Evolutionary conservation across 345 rosid species (phyloP).

Genomic region (Populus pruinosa): DNA sequence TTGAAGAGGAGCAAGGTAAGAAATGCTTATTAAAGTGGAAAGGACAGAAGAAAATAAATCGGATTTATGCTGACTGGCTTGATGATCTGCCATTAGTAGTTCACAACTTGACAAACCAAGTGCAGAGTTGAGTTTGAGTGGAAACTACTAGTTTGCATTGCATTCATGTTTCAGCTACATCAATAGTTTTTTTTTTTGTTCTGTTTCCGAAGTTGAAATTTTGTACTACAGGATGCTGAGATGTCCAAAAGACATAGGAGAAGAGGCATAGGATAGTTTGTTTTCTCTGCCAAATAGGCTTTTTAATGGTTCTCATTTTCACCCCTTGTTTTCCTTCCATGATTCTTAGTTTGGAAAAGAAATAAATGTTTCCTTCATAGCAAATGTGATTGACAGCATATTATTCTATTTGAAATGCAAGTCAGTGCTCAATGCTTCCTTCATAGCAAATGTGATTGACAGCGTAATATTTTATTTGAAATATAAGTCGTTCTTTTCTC

Average conservation of each 20-base stretch:
- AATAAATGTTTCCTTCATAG: not conserved
- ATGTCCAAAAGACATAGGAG: not conserved
- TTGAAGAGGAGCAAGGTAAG: conserved; percentile 55
- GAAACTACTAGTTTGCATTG: not conserved
- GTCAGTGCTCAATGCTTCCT: not conserved
- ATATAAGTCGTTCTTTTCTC: not conserved
- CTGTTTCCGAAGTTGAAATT: not conserved
- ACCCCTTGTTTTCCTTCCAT: not conserved
- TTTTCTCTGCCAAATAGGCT: not conserved
- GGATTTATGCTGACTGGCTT: conserved; percentile 91
- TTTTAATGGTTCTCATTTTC: not conserved
- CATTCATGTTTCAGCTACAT: not conserved
- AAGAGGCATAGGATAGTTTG: not conserved
- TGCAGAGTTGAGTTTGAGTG: conserved; percentile 13
- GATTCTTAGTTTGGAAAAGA: not conserved
- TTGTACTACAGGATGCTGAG: not conserved
- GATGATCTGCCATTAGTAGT: conserved; percentile 73
- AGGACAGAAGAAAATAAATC: conserved; percentile 72
- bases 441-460: not conserved
- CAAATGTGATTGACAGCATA: not conserved
- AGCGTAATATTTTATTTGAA: not conserved
- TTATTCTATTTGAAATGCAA: not conserved
- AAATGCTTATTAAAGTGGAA: conserved; percentile 73
- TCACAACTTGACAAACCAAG: conserved; percentile 16
- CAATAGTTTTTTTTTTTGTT: not conserved